Evolutionary conservation across 2,329 filamentous ascomycete species (phyloP).

Genomic region (Sporothrix protearum): DNA sequence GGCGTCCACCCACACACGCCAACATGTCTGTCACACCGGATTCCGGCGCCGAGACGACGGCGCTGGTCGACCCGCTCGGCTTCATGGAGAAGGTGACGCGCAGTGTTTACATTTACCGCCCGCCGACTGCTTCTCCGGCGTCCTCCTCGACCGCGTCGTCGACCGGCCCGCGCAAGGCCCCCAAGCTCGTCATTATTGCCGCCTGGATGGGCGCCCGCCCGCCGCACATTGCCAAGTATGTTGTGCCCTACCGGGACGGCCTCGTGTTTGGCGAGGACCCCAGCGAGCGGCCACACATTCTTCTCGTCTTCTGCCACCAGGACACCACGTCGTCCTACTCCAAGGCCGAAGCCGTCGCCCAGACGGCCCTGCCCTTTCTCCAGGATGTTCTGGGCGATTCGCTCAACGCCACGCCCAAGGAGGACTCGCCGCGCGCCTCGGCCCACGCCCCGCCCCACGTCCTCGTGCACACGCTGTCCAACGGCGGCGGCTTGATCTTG

Average conservation of each 20-base stretch:
- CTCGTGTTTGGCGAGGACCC: constrained; percentile 23
- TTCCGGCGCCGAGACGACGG: constrained; percentile 18
- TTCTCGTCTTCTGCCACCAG: constrained; percentile 45
- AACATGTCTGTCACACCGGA: neutral
- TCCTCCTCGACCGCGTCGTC: neutral
- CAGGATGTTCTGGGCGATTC: constrained; percentile 31
- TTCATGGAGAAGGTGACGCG: constrained; percentile 42
- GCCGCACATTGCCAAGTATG: constrained; percentile 51
- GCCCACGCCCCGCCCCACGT: constrained; percentile 34
- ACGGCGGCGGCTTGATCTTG: constrained; percentile 48
- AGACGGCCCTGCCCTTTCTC: constrained; percentile 42
- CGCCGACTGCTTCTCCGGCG: constrained; percentile 23
- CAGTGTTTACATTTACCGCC: constrained; percentile 38
- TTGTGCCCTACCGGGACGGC: constrained; percentile 41
- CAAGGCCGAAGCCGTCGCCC: constrained; percentile 36
- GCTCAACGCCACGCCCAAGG: neutral
- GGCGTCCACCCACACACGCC: neutral
- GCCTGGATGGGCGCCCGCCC: constrained; percentile 53
- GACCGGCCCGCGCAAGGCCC: constrained; percentile 30
- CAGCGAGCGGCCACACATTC: constrained; percentile 46
- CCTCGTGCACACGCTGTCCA: constrained; percentile 51
- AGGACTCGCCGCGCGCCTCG: constrained; percentile 24
- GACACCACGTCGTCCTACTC: constrained; percentile 38
- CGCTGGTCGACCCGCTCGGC: constrained; percentile 31
- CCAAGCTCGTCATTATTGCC: constrained; percentile 47